phyloP scores from a whole-genome alignment of 176 grass and related monocot genomes.

The Paspalum vaginatum region DNA sequence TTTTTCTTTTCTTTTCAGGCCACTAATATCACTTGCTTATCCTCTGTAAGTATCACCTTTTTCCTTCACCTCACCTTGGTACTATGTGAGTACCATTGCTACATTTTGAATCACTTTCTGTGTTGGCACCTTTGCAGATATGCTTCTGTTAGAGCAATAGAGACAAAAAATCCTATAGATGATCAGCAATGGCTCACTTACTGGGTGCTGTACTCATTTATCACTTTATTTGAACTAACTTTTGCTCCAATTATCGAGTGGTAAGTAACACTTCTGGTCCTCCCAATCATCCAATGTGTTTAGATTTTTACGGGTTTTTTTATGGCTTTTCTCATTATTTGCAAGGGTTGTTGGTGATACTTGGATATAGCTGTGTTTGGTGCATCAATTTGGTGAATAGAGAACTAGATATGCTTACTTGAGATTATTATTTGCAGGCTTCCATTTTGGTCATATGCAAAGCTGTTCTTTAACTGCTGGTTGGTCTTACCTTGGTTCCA shows the following conservation, averaged over 20 bases:
- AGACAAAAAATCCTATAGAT: constrained; percentile 94
- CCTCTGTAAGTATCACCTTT: constrained; percentile 72
- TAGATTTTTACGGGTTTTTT: constrained; percentile 1
- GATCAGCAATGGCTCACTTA: constrained; percentile 99
- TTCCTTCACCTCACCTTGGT: constrained; percentile 1
- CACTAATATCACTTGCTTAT: constrained; percentile 91
- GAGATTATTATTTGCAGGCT: constrained; percentile 57
- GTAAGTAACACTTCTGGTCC: constrained; percentile 34
- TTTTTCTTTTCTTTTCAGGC: constrained; percentile 57
- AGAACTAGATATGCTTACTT: constrained; percentile 9
- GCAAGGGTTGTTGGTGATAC: neutral
- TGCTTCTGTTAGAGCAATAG: constrained; percentile 93
- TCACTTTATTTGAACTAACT: constrained; percentile 96
- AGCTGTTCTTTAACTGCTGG: constrained; percentile 93
- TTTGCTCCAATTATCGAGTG: constrained; percentile 84
- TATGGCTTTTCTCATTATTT: neutral
- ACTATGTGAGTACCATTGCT: neutral
- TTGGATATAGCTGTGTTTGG: constrained; percentile 6
- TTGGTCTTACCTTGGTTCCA: constrained; percentile 90
- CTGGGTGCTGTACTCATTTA: constrained; percentile 97
- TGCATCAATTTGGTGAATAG: neutral
- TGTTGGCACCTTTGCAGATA: constrained; percentile 57
- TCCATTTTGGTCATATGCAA: constrained; percentile 96
- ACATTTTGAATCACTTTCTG: constrained; percentile 1
- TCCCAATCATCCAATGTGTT: neutral